Evolutionary conservation across 2,329 filamentous ascomycete species (phyloP).

Genomic region (Aspergillus pseudoterreus): DNA sequence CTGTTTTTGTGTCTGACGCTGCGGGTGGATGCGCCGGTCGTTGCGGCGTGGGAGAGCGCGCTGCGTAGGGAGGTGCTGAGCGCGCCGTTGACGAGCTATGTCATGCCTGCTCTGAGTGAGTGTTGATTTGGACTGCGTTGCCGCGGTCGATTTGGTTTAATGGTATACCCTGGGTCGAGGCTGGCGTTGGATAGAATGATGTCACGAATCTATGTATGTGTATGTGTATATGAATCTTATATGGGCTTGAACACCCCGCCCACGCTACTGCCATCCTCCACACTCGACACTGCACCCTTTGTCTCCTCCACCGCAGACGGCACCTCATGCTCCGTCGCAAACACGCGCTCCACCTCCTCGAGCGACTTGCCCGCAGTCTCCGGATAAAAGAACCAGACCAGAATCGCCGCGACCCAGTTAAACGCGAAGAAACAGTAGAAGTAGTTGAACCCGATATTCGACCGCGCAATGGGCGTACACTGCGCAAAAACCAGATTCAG

Average conservation of each 20-base stretch:
- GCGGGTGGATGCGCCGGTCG: slow-evolving; percentile 15
- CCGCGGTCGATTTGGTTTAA: no score
- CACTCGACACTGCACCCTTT: background rate
- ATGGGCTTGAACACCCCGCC: background rate
- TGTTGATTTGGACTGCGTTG: no score
- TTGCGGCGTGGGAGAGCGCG: slow-evolving; percentile 28
- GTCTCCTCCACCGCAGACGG: no score
- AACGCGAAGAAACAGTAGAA: slow-evolving; percentile 51
- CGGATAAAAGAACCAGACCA: slow-evolving; percentile 33
- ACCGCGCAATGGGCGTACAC: slow-evolving; percentile 46
- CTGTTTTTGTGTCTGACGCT: slow-evolving; percentile 35
- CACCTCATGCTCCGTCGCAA: slow-evolving; percentile 4
- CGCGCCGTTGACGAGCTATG: slow-evolving; percentile 35
- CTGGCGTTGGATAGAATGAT: no score
- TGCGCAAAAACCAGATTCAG: slow-evolving; percentile 49
- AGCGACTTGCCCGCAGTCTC: slow-evolving; percentile 30
- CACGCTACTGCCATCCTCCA: background rate
- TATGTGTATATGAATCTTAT: background rate
- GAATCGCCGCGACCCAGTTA: slow-evolving; percentile 41
- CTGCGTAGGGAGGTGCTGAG: slow-evolving; percentile 35
- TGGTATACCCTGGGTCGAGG: background rate
- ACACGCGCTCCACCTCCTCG: slow-evolving; percentile 30
- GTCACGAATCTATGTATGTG: background rate
- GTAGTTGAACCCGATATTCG: slow-evolving; percentile 45
- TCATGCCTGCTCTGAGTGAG: slow-evolving; percentile 20